Evolutionary conservation across 805 yeast species (phyloP), one percentile per base, ranked within the genome.

Genomic region (Barnettozyma vustinii): DNA sequence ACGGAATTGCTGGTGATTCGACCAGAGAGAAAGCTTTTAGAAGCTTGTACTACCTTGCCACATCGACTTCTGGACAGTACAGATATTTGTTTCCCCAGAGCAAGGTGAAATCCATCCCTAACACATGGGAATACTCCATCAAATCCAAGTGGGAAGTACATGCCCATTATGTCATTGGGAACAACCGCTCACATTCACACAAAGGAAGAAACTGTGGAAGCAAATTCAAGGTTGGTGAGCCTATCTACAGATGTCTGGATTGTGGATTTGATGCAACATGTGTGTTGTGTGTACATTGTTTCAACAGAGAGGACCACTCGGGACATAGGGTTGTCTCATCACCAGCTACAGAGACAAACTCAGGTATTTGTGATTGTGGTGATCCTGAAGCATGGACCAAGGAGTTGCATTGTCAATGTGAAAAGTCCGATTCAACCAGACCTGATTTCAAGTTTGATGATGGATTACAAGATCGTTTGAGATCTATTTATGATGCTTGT

Each of bases 261-360:
- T 87, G 96, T 70, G 88, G 87, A 0, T 77, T 75, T 52, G 96
- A 87, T 64, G 81, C 80, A 9, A 83, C 91, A 0, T 87, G 95
- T 70, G 90, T 87, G 32, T 62, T 87, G 25, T 87, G 96, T 65
- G 77, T 75, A 12, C 68, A 80, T 55, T 87, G 96, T 62, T 87
- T 84, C 67, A 83, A 84, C 61, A 74, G 76, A 47, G 75, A 75
- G 5, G 88, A 84, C 57, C 96, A 87, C 62, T 60, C 65, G 13
- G 81, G 74, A 46, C 96, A 87, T 60, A 78, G 78, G 51, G 86
- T 87, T 9, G 67, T 73, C 6, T 46, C 52, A 2, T 26, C 73
- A 75, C 47, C 78, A 73, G 60, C 70, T 15, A 36, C 51, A 1
- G 54, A 48, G 1, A 6, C 37, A 3, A 60, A 58, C 43, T 46